These are phyloP conservation scores for Beta macrorhiza DNA, from an alignment of 179 eudicot species.

Conservation along the genomic window DNA sequence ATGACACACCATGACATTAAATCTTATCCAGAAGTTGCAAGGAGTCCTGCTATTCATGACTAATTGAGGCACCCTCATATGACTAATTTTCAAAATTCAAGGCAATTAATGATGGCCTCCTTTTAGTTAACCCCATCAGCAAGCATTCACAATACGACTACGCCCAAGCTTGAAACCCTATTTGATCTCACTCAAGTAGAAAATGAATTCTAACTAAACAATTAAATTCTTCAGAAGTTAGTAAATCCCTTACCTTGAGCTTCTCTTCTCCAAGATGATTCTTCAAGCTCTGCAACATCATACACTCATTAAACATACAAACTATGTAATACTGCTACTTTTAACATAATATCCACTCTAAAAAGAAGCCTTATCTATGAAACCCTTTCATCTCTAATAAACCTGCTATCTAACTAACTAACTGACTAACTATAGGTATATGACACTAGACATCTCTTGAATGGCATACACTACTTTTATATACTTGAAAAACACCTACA, in stretches of 20 bases:
- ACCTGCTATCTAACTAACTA: too few relatives aligned
- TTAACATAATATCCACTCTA: not conserved
- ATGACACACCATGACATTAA: not conserved
- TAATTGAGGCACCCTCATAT: not conserved
- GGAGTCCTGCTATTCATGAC: too few relatives aligned
- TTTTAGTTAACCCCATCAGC: not conserved
- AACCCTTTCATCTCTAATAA: not conserved
- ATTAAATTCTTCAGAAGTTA: not conserved
- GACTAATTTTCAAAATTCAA: not conserved
- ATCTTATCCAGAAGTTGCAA: not conserved
- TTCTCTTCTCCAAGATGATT: constrained; percentile 74
- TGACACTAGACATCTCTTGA: too few relatives aligned
- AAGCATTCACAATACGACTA: not conserved
- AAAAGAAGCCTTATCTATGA: constrained; percentile 2
- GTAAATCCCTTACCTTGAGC: constrained; percentile 57
- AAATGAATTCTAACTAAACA: not conserved
- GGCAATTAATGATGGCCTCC: not conserved
- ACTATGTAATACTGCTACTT: not conserved
- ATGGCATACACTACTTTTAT: too few relatives aligned
- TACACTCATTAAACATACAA: constrained; percentile 18
- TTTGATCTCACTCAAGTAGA: not conserved
- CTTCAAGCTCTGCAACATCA: constrained; percentile 70
- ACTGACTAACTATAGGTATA: too few relatives aligned
- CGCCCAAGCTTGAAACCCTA: not conserved
- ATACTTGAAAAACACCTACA: too few relatives aligned